Base-by-base conservation (phyloP, 352 stramenopile species). In the Phytophthora megakarya region DNA sequence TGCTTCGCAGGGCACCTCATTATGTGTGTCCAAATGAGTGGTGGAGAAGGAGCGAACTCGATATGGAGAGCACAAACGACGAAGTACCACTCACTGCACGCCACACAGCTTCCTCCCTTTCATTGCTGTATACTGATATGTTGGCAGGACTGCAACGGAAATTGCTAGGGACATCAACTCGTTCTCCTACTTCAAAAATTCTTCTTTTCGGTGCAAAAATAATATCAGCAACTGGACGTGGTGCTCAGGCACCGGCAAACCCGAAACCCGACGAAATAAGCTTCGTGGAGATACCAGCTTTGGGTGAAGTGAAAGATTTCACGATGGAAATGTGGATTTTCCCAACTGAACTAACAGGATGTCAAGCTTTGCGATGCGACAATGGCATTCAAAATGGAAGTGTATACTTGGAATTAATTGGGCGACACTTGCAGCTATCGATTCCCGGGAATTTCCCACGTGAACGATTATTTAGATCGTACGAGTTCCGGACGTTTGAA, bases 301-400 rank as follows among this genome's bases (percentile, higher is more conserved):
- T 94, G 8, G 86, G 86, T 8, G 73, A 87, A 46, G 69, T 80
- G 5, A 67, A 68, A 7, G 77, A 92, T 45, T 93, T 93, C 48
- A 89, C 80, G 5, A 57, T 96, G 13, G 88, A 96, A 57, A 77
- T 92, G 60, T 96, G 88, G 88, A 70, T 96, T 5, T 86, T 78
- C 46, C 81, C 88, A 10, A 78, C 69, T 3, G 83, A 93, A 28
- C 61, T 95, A 9, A 57, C 54, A 0, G 84, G 81, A 3, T 93
- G 80, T 45, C 73, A 84, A 58, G 81, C 81, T 3, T 73, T 96
- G 18, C 72, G 86, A 52, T 89, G 75, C 16, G 86, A 96, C 42
- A 89, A 93, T 50, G 84, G 84, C 4, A 75, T 93, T 56, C 71
- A 84, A 43, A 69, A 55, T 49, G 83, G 86, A 1, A 92, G 84